Percentiles rank a stretch among this genome's conserved stretches.
Evolutionary conservation across 371 early-diverging fungal species (phyloP).

Genomic region (Lichtheimia ramosa): DNA sequence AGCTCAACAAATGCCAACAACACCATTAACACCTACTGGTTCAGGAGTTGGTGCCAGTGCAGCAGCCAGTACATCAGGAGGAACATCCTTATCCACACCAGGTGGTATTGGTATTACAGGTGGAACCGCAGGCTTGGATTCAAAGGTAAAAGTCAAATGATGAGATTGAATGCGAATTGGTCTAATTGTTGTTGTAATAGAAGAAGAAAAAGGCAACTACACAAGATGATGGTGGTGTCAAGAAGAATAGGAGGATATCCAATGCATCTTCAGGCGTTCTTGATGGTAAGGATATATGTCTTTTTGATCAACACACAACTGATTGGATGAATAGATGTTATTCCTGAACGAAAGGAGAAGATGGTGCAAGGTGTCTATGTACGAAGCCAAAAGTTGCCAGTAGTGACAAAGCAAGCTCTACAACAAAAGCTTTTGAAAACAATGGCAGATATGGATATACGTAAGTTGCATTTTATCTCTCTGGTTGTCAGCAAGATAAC

Average conservation of each 20-base stretch:
- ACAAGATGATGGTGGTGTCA: constrained; percentile 18
- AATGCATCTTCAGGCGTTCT: constrained; percentile 31
- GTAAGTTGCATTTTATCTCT: constrained; percentile 22
- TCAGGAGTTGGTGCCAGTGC: constrained; percentile 3
- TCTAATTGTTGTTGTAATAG: constrained; percentile 5
- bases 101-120: constrained; percentile 44
- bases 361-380: constrained; percentile 77
- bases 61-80: neutral
- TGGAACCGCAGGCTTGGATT: constrained; percentile 19
- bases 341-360: constrained; percentile 59
- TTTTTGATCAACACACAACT: no score
- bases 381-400: constrained; percentile 69
- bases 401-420: constrained; percentile 61
- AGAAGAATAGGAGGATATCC: constrained; percentile 39
- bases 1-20: constrained; percentile 40
- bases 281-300: constrained; percentile 21
- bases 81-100: constrained; percentile 24
- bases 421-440: constrained; percentile 66
- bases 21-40: constrained; percentile 42
- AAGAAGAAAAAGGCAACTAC: constrained; percentile 35
- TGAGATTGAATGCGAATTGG: neutral
- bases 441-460: constrained; percentile 66
- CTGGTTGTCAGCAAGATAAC: constrained; percentile 20
- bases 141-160: constrained; percentile 22
- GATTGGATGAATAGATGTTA: constrained; percentile 22